Evolutionary conservation across 164 flowering plant species (phyloP).

Genomic region (Nymphaea colorata): DNA sequence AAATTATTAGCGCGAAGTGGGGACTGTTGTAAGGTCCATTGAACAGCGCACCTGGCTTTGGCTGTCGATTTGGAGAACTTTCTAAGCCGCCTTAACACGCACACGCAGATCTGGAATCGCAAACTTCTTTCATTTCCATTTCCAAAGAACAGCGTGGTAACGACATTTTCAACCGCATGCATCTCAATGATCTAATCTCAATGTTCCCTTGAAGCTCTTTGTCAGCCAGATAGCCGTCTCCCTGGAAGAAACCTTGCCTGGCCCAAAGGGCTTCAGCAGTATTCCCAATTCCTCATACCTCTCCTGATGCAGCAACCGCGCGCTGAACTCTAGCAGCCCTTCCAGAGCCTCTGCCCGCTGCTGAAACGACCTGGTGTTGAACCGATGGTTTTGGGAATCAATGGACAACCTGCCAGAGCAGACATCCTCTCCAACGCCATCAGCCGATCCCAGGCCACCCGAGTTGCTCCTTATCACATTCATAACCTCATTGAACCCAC

Average conservation of each 20-base stretch:
- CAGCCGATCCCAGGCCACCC: slow-evolving; percentile 20
- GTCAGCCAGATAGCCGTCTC: slow-evolving; percentile 99
- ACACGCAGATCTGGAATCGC: no score
- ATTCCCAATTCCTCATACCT: slow-evolving; percentile 83
- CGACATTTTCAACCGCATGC: no score
- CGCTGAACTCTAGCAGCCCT: slow-evolving; percentile 93
- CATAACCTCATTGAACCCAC: slow-evolving; percentile 16
- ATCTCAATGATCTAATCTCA: no score
- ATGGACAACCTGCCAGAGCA: slow-evolving; percentile 47
- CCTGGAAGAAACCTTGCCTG: slow-evolving; percentile 85
- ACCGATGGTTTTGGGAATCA: slow-evolving; percentile 17
- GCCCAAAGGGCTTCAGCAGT: slow-evolving; percentile 88
- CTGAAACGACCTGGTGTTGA: slow-evolving; percentile 77
- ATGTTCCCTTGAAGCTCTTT: slow-evolving; percentile 69
- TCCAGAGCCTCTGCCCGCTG: slow-evolving; percentile 96
- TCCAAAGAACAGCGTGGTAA: no score
- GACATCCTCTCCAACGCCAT: slow-evolving; percentile 28
- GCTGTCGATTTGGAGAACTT: no score
- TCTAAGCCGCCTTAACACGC: no score
- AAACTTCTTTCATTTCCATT: no score
- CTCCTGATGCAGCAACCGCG: slow-evolving; percentile 64
- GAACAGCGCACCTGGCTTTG: no score
- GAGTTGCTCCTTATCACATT: slow-evolving; percentile 21
- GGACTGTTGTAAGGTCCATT: no score
- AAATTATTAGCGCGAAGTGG: no score